These are phyloP conservation scores for Triadica sebifera DNA, from an alignment of 345 rosid species.

Conservation along the genomic window DNA sequence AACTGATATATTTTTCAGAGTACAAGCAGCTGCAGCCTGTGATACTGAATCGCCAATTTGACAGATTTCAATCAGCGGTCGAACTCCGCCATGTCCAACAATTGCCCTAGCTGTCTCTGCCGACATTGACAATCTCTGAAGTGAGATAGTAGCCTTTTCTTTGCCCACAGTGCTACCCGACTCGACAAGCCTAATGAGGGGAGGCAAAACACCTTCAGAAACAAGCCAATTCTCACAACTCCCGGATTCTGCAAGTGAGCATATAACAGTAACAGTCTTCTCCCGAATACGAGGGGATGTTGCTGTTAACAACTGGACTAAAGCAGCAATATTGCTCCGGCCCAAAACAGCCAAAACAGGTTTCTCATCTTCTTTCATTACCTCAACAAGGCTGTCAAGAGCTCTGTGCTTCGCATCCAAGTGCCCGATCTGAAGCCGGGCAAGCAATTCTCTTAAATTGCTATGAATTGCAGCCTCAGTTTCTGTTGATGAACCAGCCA, in stretches of 20 bases:
- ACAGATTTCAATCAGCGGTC: slow-evolving; percentile 70
- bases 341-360: slow-evolving; percentile 53
- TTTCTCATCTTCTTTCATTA: slow-evolving; percentile 88
- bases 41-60: slow-evolving; percentile 77
- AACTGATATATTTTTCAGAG: slow-evolving; percentile 76
- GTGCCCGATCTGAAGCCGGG: slow-evolving; percentile 93
- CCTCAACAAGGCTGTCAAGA: slow-evolving; percentile 60
- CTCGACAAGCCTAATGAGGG: slow-evolving; percentile 78
- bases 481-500: slow-evolving; percentile 37
- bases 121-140: slow-evolving; percentile 76
- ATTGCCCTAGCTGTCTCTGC: slow-evolving; percentile 74
- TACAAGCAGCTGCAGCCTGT: slow-evolving; percentile 78
- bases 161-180: slow-evolving; percentile 68
- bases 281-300: slow-evolving; percentile 73
- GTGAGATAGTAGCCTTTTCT: slow-evolving; percentile 76
- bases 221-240: slow-evolving; percentile 81
- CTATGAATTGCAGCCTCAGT: slow-evolving; percentile 42
- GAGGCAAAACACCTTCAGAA: slow-evolving; percentile 78
- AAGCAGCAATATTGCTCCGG: slow-evolving; percentile 65
- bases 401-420: slow-evolving; percentile 91
- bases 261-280: slow-evolving; percentile 63
- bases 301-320: slow-evolving; percentile 70
- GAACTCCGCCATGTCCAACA: slow-evolving; percentile 78
- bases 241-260: slow-evolving; percentile 78
- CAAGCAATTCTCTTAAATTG: slow-evolving; percentile 68